Evolutionary conservation across 768 basidiomycete species (phyloP).

Genomic region (Lactarius quietus): DNA sequence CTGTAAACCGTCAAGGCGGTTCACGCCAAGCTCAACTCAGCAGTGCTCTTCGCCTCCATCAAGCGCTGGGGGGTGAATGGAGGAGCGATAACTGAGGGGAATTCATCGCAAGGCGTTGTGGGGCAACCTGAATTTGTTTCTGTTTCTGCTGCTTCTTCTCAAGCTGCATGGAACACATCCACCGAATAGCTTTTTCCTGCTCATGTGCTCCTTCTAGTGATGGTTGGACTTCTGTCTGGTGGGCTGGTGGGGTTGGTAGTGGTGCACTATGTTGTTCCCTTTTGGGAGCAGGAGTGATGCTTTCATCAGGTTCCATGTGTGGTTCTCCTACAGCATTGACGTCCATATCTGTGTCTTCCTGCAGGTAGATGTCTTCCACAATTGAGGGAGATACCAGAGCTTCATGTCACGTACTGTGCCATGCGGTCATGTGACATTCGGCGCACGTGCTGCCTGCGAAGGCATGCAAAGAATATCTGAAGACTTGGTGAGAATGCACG

Average conservation of each 20-base stretch:
- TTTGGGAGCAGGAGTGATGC: background rate
- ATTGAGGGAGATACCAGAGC: background rate
- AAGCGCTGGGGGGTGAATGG: slow-evolving; percentile 69
- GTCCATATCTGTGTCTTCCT: slow-evolving; percentile 14
- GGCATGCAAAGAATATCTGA: no score
- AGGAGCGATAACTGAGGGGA: no score
- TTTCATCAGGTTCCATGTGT: background rate
- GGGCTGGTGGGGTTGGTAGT: background rate
- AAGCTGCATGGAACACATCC: no score
- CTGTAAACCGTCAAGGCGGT: no score
- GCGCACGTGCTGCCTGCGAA: no score
- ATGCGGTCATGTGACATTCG: no score
- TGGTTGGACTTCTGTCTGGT: slow-evolving; percentile 16
- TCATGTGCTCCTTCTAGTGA: slow-evolving; percentile 99
- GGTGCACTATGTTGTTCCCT: slow-evolving; percentile 1
- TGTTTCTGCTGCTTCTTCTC: slow-evolving; percentile 72
- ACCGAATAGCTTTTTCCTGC: slow-evolving; percentile 93
- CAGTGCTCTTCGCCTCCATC: no score
- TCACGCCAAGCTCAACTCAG: no score
- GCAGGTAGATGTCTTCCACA: no score
- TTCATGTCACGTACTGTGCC: no score
- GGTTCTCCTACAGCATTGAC: slow-evolving; percentile 8
- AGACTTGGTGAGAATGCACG: no score
- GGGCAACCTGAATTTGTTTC: slow-evolving; percentile 32
- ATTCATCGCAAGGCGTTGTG: slow-evolving; percentile 59